Percentiles rank a stretch among this genome's conserved stretches.
phyloP scores from a whole-genome alignment of 2,329 filamentous ascomycete species.

The Dendrostoma leiphaemia region DNA sequence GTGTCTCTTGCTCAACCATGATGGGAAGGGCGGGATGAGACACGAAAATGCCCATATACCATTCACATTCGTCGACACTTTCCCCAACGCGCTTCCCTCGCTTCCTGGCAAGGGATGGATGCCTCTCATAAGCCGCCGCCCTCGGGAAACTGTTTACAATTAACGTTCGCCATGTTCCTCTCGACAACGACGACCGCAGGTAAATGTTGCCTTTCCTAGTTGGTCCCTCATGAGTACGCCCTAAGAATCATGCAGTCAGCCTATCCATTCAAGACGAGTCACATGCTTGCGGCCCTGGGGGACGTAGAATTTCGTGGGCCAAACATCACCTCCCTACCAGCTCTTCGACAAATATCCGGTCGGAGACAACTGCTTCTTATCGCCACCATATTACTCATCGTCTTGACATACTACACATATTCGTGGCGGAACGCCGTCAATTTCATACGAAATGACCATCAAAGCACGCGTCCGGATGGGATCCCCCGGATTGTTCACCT shows the following conservation, averaged over 20 bases:
- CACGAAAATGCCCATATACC: too few species aligned
- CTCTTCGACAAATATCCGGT: not conserved
- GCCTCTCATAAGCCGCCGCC: not conserved
- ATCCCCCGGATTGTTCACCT: constrained; percentile 29
- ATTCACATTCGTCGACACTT: not conserved
- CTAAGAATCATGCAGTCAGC: not conserved
- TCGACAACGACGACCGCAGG: too few species aligned
- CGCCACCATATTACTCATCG: not conserved
- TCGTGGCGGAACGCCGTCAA: not conserved
- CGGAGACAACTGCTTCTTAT: not conserved
- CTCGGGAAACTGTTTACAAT: not conserved
- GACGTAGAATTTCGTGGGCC: not conserved
- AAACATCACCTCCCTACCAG: not conserved
- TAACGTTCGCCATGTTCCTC: not conserved
- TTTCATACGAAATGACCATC: not conserved
- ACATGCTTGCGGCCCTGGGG: not conserved
- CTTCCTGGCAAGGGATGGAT: not conserved
- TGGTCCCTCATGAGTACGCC: not conserved
- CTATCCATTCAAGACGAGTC: not conserved
- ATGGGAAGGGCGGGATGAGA: too few species aligned
- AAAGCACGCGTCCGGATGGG: not conserved
- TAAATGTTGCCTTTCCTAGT: not conserved
- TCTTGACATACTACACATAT: not conserved
- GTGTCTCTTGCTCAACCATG: too few species aligned
- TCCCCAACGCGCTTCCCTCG: not conserved